Evolutionary conservation across 2,329 filamentous ascomycete species (phyloP), one percentile per base, ranked within the genome.

Genomic region (Amauroascus niger): DNA sequence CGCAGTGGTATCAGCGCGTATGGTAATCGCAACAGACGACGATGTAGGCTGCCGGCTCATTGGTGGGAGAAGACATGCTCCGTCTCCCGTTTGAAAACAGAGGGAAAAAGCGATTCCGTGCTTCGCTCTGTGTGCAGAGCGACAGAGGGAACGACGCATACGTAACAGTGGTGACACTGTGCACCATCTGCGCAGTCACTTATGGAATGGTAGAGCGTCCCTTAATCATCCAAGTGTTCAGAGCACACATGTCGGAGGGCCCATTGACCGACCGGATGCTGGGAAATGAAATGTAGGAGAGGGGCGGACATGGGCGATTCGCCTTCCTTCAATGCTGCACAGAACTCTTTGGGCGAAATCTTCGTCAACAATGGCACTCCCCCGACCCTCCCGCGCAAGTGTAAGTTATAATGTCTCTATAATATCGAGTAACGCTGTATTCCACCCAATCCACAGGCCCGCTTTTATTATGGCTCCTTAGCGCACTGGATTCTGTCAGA

Each of bases 21-120:
- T n/a, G 3, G 41, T 45, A 30, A 16, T 16, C 18, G 11, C 37
- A 30, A 30, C 5, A 14, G n/a, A 16, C 14, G 16, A 47, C 16
- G n/a, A 24, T 6, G 8, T 16, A n/a, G 26, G n/a, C 13, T 3
- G 18, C 18, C 8, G 30, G 8, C 30, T 39, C 7, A 46, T 52
- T 52, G 50, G 50, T 46, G 43, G 50, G 50, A 52, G 50, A 52
- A 39, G 32, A 24, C 50, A 52, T 46, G 43, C 40, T 52, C 41
- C 49, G 50, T 46, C 32, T 39, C 26, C 32, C 41, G 41, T 37
- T 26, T 26, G 20, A 52, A 45, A n/a, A 45, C 20, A 18, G 28
- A 26, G 30, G 7, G 26, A 18, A 39, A 39, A 24, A n/a, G 37
- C 39, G 28, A 44, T 37, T 45, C 49, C 40, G 49, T 52, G 39